Evolutionary conservation across 2,329 filamentous ascomycete species (phyloP).

Genomic region (Penicillium glabrum): DNA sequence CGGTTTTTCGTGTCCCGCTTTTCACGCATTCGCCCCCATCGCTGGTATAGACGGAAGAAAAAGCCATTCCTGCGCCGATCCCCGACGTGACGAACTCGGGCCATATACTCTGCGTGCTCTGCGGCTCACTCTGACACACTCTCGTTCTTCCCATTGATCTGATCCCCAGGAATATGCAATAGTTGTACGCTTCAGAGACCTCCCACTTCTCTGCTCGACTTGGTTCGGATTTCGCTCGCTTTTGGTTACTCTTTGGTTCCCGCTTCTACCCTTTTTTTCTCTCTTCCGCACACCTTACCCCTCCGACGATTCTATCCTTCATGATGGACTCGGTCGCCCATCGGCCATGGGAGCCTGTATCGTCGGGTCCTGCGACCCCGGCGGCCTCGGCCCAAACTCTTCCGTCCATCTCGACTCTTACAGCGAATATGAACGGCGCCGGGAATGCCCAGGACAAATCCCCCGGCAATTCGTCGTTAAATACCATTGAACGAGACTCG

Average conservation of each 20-base stretch:
- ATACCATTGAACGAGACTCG: slow-evolving; percentile 55
- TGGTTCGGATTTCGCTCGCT: background rate
- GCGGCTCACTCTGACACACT: background rate
- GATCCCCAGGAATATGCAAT: slow-evolving; percentile 3
- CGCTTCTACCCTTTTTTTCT: background rate
- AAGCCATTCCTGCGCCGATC: background rate
- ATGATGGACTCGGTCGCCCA: slow-evolving; percentile 44
- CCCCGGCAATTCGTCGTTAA: slow-evolving; percentile 43
- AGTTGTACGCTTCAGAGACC: background rate
- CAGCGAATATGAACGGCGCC: slow-evolving; percentile 41
- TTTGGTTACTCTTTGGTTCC: background rate
- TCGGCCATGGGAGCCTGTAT: slow-evolving; percentile 46
- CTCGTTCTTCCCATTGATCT: background rate
- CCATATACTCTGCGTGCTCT: background rate
- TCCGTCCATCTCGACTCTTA: slow-evolving; percentile 49
- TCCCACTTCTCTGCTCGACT: too few species aligned
- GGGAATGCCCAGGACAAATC: slow-evolving; percentile 41
- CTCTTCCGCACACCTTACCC: background rate
- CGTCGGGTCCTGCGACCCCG: slow-evolving; percentile 35
- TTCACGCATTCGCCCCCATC: background rate
- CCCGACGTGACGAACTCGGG: background rate
- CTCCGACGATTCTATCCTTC: background rate
- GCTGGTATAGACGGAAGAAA: background rate
- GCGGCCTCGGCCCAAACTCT: slow-evolving; percentile 42
- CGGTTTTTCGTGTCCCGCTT: slow-evolving; percentile 3